Evolutionary conservation across 805 yeast species (phyloP), one percentile per base, ranked within the genome.

Genomic region (Komagataella ulmi): DNA sequence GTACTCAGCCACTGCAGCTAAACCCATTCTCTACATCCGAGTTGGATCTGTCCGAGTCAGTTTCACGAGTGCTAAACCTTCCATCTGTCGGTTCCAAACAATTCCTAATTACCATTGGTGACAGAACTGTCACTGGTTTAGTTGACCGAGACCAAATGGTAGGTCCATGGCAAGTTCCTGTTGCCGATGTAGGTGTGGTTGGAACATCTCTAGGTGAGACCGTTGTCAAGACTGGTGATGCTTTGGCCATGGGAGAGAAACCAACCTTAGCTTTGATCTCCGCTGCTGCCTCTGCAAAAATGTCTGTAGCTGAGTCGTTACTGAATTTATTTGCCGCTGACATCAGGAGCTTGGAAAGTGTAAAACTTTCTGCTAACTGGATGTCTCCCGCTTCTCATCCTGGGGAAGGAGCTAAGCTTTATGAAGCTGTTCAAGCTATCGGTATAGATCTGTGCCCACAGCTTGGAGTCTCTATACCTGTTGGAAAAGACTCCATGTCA

Each of bases 141-240:
- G 84, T 93, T 55, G 98, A 95, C 62, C 83, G 99, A 65, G 99
- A 93, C 67, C 99, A 93, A 72, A 83, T 90, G 83, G 98, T 93
- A 54, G 99, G 99, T 45, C 98, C 98, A 64, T 93, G 98, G 98
- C 99, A 93, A 74, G 93, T 86, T 7, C 99, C 99, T 49, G 98
- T 93, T 36, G 93, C 98, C 17, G 98, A 93, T 65, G 97, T 90
- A 52, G 98, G 96, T 70, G 97, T 93, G 51, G 90, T 98, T 21
- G 85, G 85, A 54, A 83, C 97, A 0, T 85, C 97, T 1, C 74
- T 88, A 1, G 97, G 97, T 63, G 85, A 81, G 50, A 73, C 75
- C 5, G 65, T 85, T 50, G 67, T 83, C 55, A 57, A 70, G 3
- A 83, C 95, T n/a, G 99, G 99, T 74, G 99, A 93, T 72, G 96